A percentile compares a stretch with the other conserved stretches of the same genome.
phyloP scores from a whole-genome alignment of 306 rosid species.

The Rubus parviflorus region DNA sequence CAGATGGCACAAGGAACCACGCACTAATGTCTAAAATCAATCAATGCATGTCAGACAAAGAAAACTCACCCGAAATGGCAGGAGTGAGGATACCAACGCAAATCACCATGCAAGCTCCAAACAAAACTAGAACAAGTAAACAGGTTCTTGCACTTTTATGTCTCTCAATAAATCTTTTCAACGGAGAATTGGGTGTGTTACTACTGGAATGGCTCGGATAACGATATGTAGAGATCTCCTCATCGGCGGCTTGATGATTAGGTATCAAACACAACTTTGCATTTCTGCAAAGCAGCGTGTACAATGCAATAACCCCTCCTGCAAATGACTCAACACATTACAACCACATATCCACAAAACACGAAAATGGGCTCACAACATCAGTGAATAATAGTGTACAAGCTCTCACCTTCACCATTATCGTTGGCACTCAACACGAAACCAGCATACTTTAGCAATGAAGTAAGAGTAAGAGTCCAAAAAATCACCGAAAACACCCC shows the following conservation, averaged over 20 bases:
- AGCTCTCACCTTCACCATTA: constrained; percentile 73
- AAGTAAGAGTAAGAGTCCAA: constrained; percentile 68
- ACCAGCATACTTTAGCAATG: constrained; percentile 59
- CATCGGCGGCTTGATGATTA: constrained; percentile 77
- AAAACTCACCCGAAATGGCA: constrained; percentile 61
- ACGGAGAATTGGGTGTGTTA: constrained; percentile 37
- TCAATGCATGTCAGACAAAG: constrained; percentile 23
- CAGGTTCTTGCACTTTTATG: constrained; percentile 53
- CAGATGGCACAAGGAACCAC: constrained; percentile 6
- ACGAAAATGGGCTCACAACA: constrained; percentile 8
- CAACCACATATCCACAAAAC: constrained; percentile 16
- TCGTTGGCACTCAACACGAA: constrained; percentile 61
- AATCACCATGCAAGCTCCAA: constrained; percentile 82
- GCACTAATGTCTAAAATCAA: neutral
- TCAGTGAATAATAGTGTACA: constrained; percentile 3
- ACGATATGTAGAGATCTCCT: constrained; percentile 72
- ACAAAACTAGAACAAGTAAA: constrained; percentile 65
- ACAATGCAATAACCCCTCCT: constrained; percentile 82
- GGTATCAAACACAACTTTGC: constrained; percentile 74
- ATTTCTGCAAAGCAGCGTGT: constrained; percentile 73
- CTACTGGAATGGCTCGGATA: constrained; percentile 53
- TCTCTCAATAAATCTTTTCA: constrained; percentile 67
- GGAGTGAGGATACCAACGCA: constrained; percentile 71
- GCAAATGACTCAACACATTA: constrained; percentile 34
- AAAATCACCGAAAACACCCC: constrained; percentile 74